phyloP scores from a whole-genome alignment of 2,329 filamentous ascomycete species.

The Penicillium capsulatum region DNA sequence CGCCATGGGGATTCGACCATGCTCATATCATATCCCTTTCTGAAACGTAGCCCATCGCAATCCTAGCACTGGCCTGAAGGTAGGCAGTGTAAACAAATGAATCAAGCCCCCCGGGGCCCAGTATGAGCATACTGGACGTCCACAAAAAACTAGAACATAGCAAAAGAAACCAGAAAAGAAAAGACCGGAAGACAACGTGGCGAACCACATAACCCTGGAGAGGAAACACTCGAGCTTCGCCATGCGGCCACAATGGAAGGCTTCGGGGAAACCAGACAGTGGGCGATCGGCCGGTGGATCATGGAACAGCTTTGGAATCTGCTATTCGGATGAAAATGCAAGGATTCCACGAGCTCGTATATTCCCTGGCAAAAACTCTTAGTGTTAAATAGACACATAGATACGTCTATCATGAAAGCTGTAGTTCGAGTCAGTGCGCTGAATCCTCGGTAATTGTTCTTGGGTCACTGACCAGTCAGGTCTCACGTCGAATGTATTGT shows the following conservation, averaged over 20 bases:
- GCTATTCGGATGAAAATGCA: no score
- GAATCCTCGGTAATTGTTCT: no score
- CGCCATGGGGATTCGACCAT: neutral
- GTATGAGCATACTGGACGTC: neutral
- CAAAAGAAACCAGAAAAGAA: neutral
- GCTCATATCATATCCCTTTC: neutral
- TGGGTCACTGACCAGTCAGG: slow-evolving; percentile 9
- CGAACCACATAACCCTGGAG: neutral
- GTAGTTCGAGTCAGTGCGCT: neutral
- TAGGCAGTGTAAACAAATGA: neutral
- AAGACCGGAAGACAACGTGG: neutral
- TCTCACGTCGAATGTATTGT: slow-evolving; percentile 5
- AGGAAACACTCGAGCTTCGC: no score
- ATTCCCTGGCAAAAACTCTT: slow-evolving; percentile 3
- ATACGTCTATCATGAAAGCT: slow-evolving; percentile 13
- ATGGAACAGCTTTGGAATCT: no score
- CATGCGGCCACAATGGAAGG: no score
- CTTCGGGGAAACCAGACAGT: no score
- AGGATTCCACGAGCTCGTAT: slow-evolving; percentile 9
- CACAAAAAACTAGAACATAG: neutral
- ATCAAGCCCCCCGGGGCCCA: neutral
- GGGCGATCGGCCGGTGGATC: no score
- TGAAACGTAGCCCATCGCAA: neutral
- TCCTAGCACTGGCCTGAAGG: neutral
- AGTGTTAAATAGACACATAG: slow-evolving; percentile 10